Base-by-base conservation (phyloP, 495 filamentous ascomycete genomes). In the Xylaria palmicola region DNA sequence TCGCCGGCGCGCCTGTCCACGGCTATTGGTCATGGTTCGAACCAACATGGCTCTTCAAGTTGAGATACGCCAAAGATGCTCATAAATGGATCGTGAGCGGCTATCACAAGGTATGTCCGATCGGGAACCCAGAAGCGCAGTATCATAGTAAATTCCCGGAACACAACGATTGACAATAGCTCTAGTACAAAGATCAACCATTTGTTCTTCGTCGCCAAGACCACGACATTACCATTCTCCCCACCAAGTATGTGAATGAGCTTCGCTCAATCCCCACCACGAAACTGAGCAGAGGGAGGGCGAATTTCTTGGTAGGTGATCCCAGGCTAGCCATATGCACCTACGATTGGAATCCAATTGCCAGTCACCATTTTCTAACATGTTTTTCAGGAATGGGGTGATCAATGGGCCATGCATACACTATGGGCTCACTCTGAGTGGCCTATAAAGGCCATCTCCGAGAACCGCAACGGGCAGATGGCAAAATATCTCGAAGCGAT, bases 221-320 rank as follows among this genome's bases (percentile, higher is more conserved):
- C n/a, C 26, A 37, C 1, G 57, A 60, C 19, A 34, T 60, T 4
- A 32, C 27, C 0, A 47, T 60, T 30, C 34, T 60, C 6, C 57
- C 57, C 9, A 60, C 30, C 29, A 60, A 43, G 26, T 60, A 60
- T 17, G 22, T 60, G 1, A 32, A 43, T 22, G 57, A 60, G 36
- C 57, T 60, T 2, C 30, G 57, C 5, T 26, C 17, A 0, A 34
- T 60, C 29, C 57, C 57, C 32, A 52, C 22, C 12, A 26, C 45
- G 26, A 63, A 63, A 12, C 53, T 63, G 1, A 58, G 24, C 12
- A 52, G 52, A n/a, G 53, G 49, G 7, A 52, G 30, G 24, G 49
- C 49, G 0, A 52, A 52, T 10, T 52, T 37, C n/a, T 24, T 52
- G 19, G 49, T 52, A 10, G 37, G 49, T 52, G n/a, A n/a, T n/a